Percentiles rank a stretch among this genome's conserved stretches.
phyloP scores from a whole-genome alignment of 1,284 basidiomycete genomes.

The Ganoderma leucocontextum region DNA sequence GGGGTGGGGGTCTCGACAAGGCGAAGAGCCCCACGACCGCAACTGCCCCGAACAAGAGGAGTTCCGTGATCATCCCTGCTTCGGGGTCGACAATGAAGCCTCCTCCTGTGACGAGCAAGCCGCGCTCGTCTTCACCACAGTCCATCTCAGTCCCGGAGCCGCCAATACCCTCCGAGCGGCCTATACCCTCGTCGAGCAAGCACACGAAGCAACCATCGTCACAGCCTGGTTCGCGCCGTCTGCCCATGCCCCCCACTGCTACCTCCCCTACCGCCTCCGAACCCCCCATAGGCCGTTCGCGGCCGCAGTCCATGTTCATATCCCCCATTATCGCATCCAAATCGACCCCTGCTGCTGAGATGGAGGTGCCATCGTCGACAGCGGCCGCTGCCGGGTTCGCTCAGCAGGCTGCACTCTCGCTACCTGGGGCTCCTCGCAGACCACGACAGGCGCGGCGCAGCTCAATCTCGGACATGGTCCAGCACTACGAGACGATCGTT shows the following conservation, averaged over 20 bases:
- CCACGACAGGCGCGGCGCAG: slow-evolving; percentile 60
- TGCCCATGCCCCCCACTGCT: slow-evolving; percentile 22
- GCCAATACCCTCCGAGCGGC: slow-evolving; percentile 22
- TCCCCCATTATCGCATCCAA: slow-evolving; percentile 56
- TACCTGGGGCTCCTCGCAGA: slow-evolving; percentile 37
- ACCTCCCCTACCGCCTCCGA: slow-evolving; percentile 25
- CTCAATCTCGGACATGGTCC: slow-evolving; percentile 86
- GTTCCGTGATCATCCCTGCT: slow-evolving; percentile 39
- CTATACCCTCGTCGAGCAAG: slow-evolving; percentile 36
- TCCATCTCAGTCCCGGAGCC: slow-evolving; percentile 34
- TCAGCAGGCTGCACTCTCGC: slow-evolving; percentile 34
- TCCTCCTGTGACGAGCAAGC: slow-evolving; percentile 29
- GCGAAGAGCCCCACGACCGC: slow-evolving; percentile 34
- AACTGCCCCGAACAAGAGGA: slow-evolving; percentile 36
- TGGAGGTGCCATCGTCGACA: slow-evolving; percentile 44
- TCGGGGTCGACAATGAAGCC: slow-evolving; percentile 33
- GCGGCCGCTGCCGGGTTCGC: slow-evolving; percentile 52
- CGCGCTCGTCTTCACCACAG: slow-evolving; percentile 42
- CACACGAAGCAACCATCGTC: slow-evolving; percentile 32
- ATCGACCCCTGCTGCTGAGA: slow-evolving; percentile 34
- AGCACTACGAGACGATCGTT: slow-evolving; percentile 75
- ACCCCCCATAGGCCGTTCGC: slow-evolving; percentile 43
- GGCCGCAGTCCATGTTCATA: slow-evolving; percentile 80
- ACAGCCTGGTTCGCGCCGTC: slow-evolving; percentile 17
- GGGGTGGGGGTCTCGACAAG: slow-evolving; percentile 60